phyloP scores from a whole-genome alignment of 805 yeast species.

The Zygoascus tannicola region DNA sequence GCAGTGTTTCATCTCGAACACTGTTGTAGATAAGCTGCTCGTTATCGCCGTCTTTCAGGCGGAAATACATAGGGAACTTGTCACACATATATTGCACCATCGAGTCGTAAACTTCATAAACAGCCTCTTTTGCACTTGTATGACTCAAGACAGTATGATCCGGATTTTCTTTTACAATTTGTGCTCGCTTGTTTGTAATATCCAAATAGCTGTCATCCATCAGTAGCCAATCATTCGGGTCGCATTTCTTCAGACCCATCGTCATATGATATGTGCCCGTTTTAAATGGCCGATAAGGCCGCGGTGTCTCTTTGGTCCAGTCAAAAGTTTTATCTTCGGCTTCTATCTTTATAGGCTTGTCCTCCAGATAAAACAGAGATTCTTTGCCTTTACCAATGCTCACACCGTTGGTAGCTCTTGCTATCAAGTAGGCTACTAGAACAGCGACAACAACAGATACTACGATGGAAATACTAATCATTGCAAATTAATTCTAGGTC shows the following conservation, averaged over 20 bases:
- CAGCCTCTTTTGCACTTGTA: slow-evolving; percentile 28
- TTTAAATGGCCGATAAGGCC: slow-evolving; percentile 49
- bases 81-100: slow-evolving; percentile 33
- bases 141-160: slow-evolving; percentile 30
- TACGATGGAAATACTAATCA: too few relatives aligned
- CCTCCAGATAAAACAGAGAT: background rate
- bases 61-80: slow-evolving; percentile 49
- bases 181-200: slow-evolving; percentile 34
- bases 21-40: slow-evolving; percentile 27
- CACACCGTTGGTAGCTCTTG: too few relatives aligned
- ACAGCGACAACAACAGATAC: too few relatives aligned
- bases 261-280: slow-evolving; percentile 51
- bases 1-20: slow-evolving; percentile 35
- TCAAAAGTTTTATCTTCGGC: slow-evolving; percentile 31
- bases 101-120: slow-evolving; percentile 43
- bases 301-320: slow-evolving; percentile 38
- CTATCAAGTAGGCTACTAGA: too few relatives aligned
- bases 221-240: slow-evolving; percentile 47
- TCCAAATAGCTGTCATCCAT: slow-evolving; percentile 52
- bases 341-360: background rate
- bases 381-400: too few relatives aligned
- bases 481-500: too few relatives aligned
- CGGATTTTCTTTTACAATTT: slow-evolving; percentile 24
- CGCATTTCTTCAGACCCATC: slow-evolving; percentile 47
- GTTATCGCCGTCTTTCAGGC: slow-evolving; percentile 16